Evolutionary conservation across 2,329 filamentous ascomycete genomes (phyloP), one percentile per base, ranked within the genome.

Genomic region (Colletotrichum destructivum): DNA sequence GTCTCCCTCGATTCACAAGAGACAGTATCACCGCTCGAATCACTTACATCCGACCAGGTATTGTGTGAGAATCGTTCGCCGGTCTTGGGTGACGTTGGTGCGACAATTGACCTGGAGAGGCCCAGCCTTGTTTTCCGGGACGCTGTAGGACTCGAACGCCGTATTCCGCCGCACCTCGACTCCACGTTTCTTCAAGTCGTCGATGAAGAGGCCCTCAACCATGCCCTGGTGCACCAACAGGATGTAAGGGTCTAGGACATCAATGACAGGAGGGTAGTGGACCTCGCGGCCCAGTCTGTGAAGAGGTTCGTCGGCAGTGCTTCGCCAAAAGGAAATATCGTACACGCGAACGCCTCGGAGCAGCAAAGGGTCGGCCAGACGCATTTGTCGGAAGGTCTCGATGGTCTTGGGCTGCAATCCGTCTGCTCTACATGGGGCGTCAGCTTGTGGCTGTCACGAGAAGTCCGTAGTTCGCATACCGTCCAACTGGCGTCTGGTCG

Each of bases 341-440:
- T 92, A 93, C 55, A 94, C 89, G 56, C 88, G 89, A 61, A 92
- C 92, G 40, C 91, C 92, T 75, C 90, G 88, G 73, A 89, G 88
- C 52, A 94, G 81, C 40, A 94, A 81, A 2, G 88, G 84, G 74
- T 94, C 91, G n/a, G 89, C 91, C n/a, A 94, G 82, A 44, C 91
- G 86, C 84, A 94, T 90, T 81, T 94, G 92, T 73, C 89, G 88
- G 76, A 94, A 88, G 0, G 92, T 94, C 82, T 94, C 92, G 76
- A 95, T 93, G 1, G 92, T 92, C 82, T 94, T 94, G 55, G 92
- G 92, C 77, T 94, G 92, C 63, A 94, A 84, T 51, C 92, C 92
- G 79, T 94, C 93, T 73, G 92, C 92, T 79, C 86, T 88, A 76
- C 68, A 57, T 60, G 23, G 49, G 16, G 60, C 51, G 46, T 71